A percentile compares a stretch with the other conserved stretches of the same genome.
These are phyloP conservation scores for Epichloe elymi DNA, from an alignment of 2,329 filamentous ascomycete species.

Conservation along the genomic window DNA sequence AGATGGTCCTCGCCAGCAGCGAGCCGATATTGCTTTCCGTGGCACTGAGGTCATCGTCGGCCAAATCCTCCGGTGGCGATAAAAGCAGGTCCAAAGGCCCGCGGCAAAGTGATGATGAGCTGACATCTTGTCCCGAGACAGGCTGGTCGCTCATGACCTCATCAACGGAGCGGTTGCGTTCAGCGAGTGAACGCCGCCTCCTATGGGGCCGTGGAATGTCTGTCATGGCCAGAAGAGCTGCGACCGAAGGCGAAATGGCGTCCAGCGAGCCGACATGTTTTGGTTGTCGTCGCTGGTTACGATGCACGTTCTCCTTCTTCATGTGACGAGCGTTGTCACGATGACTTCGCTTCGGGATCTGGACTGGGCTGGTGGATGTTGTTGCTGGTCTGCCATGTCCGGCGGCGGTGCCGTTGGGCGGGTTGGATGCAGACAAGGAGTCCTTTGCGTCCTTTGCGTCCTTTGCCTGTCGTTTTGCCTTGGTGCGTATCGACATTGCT, in stretches of 20 bases:
- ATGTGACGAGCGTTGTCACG: slow-evolving; percentile 22
- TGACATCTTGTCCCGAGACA: slow-evolving; percentile 45
- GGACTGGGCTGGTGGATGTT: slow-evolving; percentile 36
- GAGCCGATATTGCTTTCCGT: slow-evolving; percentile 42
- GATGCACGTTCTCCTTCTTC: slow-evolving; percentile 25
- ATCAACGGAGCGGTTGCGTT: slow-evolving; percentile 35
- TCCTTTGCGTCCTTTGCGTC: slow-evolving; percentile 7
- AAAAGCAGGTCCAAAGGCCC: slow-evolving; percentile 47
- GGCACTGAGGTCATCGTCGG: slow-evolving; percentile 33
- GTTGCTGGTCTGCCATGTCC: slow-evolving; percentile 15
- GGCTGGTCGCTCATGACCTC: slow-evolving; percentile 41
- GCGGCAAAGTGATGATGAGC: slow-evolving; percentile 36
- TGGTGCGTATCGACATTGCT: slow-evolving; percentile 22
- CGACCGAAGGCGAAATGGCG: slow-evolving; percentile 44
- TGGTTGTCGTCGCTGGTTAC: slow-evolving; percentile 22
- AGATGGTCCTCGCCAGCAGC: slow-evolving; percentile 38
- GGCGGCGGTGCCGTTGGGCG: slow-evolving; percentile 16
- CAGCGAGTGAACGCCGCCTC: slow-evolving; percentile 13
- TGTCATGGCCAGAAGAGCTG: slow-evolving; percentile 47
- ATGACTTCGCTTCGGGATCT: slow-evolving; percentile 36
- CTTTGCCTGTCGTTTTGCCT: slow-evolving; percentile 16
- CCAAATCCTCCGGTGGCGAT: slow-evolving; percentile 44
- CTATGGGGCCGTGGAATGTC: slow-evolving; percentile 38
- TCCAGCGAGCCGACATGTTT: slow-evolving; percentile 37
- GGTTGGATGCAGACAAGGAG: slow-evolving; percentile 14